Evolutionary conservation across 805 yeast species (phyloP).

Genomic region (Millerozyma miso): DNA sequence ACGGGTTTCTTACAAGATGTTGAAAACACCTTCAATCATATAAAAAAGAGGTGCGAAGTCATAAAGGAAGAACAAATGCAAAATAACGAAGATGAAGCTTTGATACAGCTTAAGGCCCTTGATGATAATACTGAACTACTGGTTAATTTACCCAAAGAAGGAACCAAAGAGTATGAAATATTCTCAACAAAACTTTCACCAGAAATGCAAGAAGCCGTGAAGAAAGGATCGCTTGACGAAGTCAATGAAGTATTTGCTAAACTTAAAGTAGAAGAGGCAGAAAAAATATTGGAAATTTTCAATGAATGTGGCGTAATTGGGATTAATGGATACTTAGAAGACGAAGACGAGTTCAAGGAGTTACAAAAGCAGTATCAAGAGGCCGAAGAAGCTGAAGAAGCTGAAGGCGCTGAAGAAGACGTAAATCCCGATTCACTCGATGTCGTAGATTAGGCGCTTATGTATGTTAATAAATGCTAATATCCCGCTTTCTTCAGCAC

Average conservation of each 20-base stretch:
- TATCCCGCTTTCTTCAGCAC: not conserved
- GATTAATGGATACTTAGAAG: slow-evolving; percentile 69
- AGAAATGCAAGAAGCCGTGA: slow-evolving; percentile 71
- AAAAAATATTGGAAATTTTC: slow-evolving; percentile 64
- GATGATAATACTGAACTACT: slow-evolving; percentile 78
- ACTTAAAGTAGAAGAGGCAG: slow-evolving; percentile 76
- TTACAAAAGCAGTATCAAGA: slow-evolving; percentile 45
- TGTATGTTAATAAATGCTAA: not conserved
- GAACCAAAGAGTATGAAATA: slow-evolving; percentile 51
- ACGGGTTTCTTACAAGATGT: slow-evolving; percentile 72
- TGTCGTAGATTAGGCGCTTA: slow-evolving; percentile 16
- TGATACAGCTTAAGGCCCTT: slow-evolving; percentile 81
- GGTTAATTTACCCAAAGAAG: slow-evolving; percentile 61
- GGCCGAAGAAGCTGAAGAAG: slow-evolving; percentile 7
- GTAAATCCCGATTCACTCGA: slow-evolving; percentile 15
- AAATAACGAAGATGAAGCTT: slow-evolving; percentile 54
- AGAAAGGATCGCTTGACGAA: slow-evolving; percentile 64
- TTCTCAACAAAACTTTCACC: slow-evolving; percentile 53
- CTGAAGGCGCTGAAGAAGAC: slow-evolving; percentile 8
- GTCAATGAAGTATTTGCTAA: slow-evolving; percentile 79
- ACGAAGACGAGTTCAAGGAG: slow-evolving; percentile 62
- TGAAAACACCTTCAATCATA: slow-evolving; percentile 68
- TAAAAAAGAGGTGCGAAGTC: slow-evolving; percentile 67
- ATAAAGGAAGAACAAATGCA: slow-evolving; percentile 47
- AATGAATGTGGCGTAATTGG: slow-evolving; percentile 82